phyloP scores from a whole-genome alignment of 495 filamentous ascomycete genomes.

The Oidiodendron maius region DNA sequence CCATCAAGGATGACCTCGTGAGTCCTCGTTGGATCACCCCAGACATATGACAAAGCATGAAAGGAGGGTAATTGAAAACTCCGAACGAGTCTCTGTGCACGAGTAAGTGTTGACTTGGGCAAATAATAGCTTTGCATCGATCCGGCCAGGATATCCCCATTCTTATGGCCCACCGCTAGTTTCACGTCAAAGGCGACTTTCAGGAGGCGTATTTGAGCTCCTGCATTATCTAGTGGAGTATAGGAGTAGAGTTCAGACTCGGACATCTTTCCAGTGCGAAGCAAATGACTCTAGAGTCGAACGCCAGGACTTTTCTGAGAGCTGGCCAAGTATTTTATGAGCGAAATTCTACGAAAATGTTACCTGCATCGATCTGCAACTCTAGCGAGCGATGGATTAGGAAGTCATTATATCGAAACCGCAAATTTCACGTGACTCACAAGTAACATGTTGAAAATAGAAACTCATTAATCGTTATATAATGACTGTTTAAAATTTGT shows the following conservation, averaged over 20 bases:
- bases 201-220: constrained; percentile 1
- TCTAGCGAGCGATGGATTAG: too few relatives aligned
- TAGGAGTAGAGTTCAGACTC: constrained; percentile 1
- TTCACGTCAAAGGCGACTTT: background rate
- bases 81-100: background rate
- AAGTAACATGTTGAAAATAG: too few relatives aligned
- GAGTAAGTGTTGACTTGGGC: background rate
- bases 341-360: too few relatives aligned
- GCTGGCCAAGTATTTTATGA: too few relatives aligned
- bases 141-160: background rate
- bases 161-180: background rate
- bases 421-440: too few relatives aligned
- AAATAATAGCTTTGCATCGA: background rate
- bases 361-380: too few relatives aligned
- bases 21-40: constrained; percentile 14
- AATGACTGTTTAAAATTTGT: too few relatives aligned
- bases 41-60: constrained; percentile 22
- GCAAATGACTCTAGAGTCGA: too few relatives aligned
- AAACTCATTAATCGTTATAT: too few relatives aligned
- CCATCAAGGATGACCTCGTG: constrained; percentile 16
- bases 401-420: too few relatives aligned
- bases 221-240: constrained; percentile 4
- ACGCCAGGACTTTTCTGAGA: too few relatives aligned
- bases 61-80: constrained; percentile 2
- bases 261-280: too few relatives aligned